These are phyloP conservation scores for Alternaria rosae DNA, from an alignment of 2,329 filamentous ascomycete genomes.

Conservation along the genomic window DNA sequence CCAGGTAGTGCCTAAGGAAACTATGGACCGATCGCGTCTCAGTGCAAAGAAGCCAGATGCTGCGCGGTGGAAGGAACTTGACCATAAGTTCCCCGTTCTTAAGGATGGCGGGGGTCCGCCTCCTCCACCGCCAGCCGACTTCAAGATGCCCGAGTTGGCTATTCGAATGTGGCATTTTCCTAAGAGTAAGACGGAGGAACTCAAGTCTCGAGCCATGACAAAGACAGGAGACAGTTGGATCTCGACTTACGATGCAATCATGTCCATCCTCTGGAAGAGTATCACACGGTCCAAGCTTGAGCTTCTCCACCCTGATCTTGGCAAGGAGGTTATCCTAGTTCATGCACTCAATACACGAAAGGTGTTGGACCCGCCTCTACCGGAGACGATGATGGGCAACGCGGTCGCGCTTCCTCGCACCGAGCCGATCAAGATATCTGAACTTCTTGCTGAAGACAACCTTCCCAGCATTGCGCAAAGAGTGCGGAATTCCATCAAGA, in stretches of 20 bases:
- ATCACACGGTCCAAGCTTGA: slow-evolving; percentile 27
- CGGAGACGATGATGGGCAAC: slow-evolving; percentile 30
- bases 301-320: slow-evolving; percentile 21
- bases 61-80: neutral
- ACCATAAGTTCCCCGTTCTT: slow-evolving; percentile 5
- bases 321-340: slow-evolving; percentile 15
- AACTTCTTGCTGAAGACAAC: slow-evolving; percentile 13
- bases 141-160: slow-evolving; percentile 31
- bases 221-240: slow-evolving; percentile 19
- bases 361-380: slow-evolving; percentile 28
- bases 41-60: neutral
- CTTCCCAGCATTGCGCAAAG: slow-evolving; percentile 26
- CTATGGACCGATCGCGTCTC: neutral
- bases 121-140: slow-evolving; percentile 28
- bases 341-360: slow-evolving; percentile 35
- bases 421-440: slow-evolving; percentile 15
- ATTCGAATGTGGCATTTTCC: slow-evolving; percentile 32
- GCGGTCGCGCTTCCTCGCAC: slow-evolving; percentile 24
- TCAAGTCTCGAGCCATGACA: slow-evolving; percentile 21
- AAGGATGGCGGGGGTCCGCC: slow-evolving; percentile 20
- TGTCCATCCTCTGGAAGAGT: slow-evolving; percentile 32
- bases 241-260: slow-evolving; percentile 38
- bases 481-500: slow-evolving; percentile 31
- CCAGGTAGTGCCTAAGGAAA: neutral
- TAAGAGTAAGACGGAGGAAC: slow-evolving; percentile 17